Base-by-base conservation (phyloP, 1,284 basidiomycete species). In the Tremellales sp. region DNA sequence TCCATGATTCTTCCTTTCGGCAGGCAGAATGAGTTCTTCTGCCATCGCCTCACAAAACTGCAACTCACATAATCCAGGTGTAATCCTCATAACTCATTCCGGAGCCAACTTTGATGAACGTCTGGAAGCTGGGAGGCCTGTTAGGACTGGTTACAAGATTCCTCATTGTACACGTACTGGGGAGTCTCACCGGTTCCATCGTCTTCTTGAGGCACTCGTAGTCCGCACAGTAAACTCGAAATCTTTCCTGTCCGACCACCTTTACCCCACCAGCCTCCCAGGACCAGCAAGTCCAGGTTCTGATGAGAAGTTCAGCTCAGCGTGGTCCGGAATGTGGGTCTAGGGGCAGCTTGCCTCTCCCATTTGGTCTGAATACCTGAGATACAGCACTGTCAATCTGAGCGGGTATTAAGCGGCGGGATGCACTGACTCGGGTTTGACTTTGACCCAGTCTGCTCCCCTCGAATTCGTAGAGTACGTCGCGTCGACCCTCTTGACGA, bases 371-470 rank as follows among this genome's bases (percentile, higher is more conserved):
- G 61, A 60, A 36, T 60, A 59, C 36, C 52, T 48, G 33, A 5
- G 22, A 39, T 34, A 14, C 28, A 1, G 33, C 19, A 25, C 47
- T 19, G 10, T 12, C 25, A 38, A 27, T 38, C 24, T 38, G 35
- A 6, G n/a, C 16, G 18, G 9, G 19, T 9, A n/a, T 22, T 21
- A 40, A 19, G 4, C 5, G 21, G n/a, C 19, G 32, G 33, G 16
- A 27, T 3, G 2, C 6, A 66, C 76, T 44, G 57, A 87, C 87
- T 95, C 92, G 5, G 92, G 92, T 67, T 95, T 97, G 29, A 93
- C 85, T 72, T 97, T 97, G 61, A 93, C 81, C 91, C 93, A 97
- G 59, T 89, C 85, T 61, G 82, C 80, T 57, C 86, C 88, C 44
- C 92, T 78, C 1, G 86, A 87, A 60, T 90, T 90, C 38, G 93